Conservation (phyloP, 1,139 yeast species). For the Nakaseomyces bracarensis region DNA sequence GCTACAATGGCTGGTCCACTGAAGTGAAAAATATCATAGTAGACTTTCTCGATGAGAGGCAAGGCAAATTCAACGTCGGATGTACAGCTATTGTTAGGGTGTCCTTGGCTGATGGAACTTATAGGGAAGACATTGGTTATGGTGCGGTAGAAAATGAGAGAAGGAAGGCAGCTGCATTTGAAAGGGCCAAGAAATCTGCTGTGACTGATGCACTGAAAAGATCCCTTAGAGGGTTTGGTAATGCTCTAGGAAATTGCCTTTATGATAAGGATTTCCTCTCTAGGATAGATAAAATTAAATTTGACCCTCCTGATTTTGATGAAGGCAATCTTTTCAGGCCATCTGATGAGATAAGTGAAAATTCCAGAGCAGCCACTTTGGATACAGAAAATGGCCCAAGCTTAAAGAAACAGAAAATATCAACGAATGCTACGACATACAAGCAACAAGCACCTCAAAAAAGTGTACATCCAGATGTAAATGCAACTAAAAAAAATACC, state of each 20-base stretch:
- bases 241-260: slow-evolving; percentile 70
- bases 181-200: slow-evolving; percentile 74
- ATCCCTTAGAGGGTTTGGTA: slow-evolving; percentile 70
- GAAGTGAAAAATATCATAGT: slow-evolving; percentile 57
- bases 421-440: slow-evolving; percentile 11
- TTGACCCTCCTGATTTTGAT: slow-evolving; percentile 48
- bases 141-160: slow-evolving; percentile 70
- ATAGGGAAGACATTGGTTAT: slow-evolving; percentile 74
- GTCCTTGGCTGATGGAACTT: slow-evolving; percentile 65
- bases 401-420: not conserved
- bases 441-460: slow-evolving; percentile 14
- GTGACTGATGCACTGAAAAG: slow-evolving; percentile 74
- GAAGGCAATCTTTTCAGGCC: slow-evolving; percentile 39
- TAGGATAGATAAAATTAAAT: slow-evolving; percentile 40
- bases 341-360: slow-evolving; percentile 31
- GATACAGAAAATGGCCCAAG: slow-evolving; percentile 9
- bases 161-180: slow-evolving; percentile 66
- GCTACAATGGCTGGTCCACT: slow-evolving; percentile 74
- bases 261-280: slow-evolving; percentile 60
- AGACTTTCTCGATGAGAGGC: slow-evolving; percentile 62
- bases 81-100: slow-evolving; percentile 65
- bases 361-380: slow-evolving; percentile 26
- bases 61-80: slow-evolving; percentile 50
- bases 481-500: not conserved
- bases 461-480: not conserved